Evolutionary conservation across 176 grass and related monocot species (phyloP).

Genomic region (Thalia dealbata): DNA sequence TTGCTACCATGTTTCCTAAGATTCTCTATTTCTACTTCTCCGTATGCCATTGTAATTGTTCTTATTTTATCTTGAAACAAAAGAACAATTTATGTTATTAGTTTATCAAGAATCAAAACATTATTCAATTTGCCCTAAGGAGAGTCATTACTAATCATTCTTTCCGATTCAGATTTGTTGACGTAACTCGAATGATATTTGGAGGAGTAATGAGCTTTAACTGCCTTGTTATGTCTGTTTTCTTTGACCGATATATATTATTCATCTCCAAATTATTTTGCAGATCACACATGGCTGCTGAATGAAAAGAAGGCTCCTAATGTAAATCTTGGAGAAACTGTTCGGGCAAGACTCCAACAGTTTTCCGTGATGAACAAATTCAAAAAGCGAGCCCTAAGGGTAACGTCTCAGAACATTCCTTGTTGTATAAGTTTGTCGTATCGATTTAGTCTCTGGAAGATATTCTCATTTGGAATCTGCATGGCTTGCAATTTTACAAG

Average conservation of each 20-base stretch:
- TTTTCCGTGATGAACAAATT: conserved; percentile 5
- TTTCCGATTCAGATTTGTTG: not conserved
- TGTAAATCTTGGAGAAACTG: not conserved
- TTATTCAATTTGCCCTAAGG: not conserved
- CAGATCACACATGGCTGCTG: conserved; percentile 5
- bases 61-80: too few relatives aligned
- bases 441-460: too few relatives aligned
- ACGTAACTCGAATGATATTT: not conserved
- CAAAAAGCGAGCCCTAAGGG: conserved; percentile 5
- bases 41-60: too few relatives aligned
- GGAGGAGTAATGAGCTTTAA: not conserved
- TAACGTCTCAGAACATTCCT: not conserved
- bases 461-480: too few relatives aligned
- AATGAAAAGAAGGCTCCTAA: conserved; percentile 3
- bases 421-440: too few relatives aligned
- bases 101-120: too few relatives aligned
- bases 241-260: not conserved
- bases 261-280: not conserved
- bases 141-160: not conserved
- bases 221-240: not conserved
- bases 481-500: too few relatives aligned
- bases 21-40: too few relatives aligned
- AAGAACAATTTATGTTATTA: not conserved
- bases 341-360: not conserved
- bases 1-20: not conserved